Evolutionary conservation across 352 stramenopile genomes (phyloP).

Genomic region (Aphanomyces cochlioides): DNA sequence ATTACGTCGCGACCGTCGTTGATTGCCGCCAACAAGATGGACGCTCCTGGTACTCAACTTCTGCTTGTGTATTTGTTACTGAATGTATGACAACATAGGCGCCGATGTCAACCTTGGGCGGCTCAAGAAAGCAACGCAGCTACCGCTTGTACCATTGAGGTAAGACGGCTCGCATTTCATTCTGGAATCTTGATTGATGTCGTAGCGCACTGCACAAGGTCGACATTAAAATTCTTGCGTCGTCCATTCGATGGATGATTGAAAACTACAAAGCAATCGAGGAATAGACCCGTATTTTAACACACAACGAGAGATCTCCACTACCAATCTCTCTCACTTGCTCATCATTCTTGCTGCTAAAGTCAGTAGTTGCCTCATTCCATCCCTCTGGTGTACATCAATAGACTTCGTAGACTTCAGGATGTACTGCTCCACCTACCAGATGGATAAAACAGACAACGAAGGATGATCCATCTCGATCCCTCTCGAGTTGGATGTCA

Average conservation of each 20-base stretch:
- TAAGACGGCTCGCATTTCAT: constrained; percentile 27
- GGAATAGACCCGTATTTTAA: constrained; percentile 3
- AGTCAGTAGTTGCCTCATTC: too few species aligned
- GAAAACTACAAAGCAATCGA: constrained; percentile 39
- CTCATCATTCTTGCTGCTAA: too few species aligned
- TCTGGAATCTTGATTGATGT: background rate
- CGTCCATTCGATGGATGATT: constrained; percentile 57
- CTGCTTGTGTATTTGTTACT: too few species aligned
- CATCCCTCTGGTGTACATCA: background rate
- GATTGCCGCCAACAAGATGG: constrained; percentile 89
- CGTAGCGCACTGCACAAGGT: constrained; percentile 79
- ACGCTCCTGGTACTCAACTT: constrained; percentile 47
- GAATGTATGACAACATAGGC: constrained; percentile 2
- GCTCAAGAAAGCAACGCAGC: constrained; percentile 60
- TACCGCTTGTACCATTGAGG: constrained; percentile 78
- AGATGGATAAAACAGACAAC: too few species aligned
- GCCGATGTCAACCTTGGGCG: constrained; percentile 78
- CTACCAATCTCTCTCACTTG: too few species aligned
- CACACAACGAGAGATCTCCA: background rate
- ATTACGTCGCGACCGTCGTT: constrained; percentile 82
- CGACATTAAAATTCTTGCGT: constrained; percentile 75
- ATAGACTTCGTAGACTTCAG: background rate
- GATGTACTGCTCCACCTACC: too few species aligned
- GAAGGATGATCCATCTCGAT: too few species aligned
- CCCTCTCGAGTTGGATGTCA: too few species aligned